These are phyloP conservation scores for Eleusine indica DNA, from an alignment of 176 grass and related monocot species.

Conservation along the genomic window DNA sequence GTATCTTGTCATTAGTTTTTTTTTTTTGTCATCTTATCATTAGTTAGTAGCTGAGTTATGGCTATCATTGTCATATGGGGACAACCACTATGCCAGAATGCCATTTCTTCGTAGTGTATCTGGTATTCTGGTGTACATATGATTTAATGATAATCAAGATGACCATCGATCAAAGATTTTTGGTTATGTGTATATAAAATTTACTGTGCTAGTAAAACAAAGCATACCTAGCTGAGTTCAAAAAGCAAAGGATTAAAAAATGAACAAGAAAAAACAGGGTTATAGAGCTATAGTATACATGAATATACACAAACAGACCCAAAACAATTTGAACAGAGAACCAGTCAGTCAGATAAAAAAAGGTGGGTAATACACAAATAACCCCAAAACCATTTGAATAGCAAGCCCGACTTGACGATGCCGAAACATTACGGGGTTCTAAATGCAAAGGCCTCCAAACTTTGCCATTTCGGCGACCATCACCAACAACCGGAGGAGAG, in stretches of 20 bases:
- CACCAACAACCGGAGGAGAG: constrained; percentile 38
- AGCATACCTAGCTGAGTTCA: too few species aligned
- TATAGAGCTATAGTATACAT: too few species aligned
- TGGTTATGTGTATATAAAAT: not conserved
- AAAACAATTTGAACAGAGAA: not conserved
- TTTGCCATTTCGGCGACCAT: constrained; percentile 45
- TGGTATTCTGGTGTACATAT: not conserved
- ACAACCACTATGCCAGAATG: not conserved
- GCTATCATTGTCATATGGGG: not conserved
- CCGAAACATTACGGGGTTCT: not conserved
- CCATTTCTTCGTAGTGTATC: not conserved
- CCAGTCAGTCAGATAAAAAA: not conserved
- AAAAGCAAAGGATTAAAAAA: too few species aligned
- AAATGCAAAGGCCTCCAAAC: not conserved
- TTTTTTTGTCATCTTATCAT: not conserved
- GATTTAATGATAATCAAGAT: not conserved
- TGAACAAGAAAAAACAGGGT: too few species aligned
- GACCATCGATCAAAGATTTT: not conserved
- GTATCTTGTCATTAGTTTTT: not conserved
- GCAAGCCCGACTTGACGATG: not conserved
- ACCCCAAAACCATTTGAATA: not conserved
- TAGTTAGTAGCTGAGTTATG: not conserved
- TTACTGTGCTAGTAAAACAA: too few species aligned
- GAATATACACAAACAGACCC: not conserved
- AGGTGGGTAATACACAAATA: not conserved